Base-by-base conservation (phyloP, 1,284 basidiomycete genomes). In the Caloboletus inedulis region DNA sequence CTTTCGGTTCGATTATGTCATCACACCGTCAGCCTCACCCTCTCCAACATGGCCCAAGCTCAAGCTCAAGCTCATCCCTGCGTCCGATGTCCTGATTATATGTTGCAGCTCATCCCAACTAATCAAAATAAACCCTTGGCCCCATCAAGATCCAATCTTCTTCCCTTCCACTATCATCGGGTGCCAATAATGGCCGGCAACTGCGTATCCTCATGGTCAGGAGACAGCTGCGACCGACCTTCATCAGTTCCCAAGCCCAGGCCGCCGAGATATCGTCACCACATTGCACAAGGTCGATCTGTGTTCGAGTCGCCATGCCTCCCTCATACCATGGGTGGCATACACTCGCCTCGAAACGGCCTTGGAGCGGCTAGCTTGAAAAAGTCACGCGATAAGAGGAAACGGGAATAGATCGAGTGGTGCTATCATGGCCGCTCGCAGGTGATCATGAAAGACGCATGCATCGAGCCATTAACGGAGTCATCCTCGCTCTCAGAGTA, bases 381-480 rank as follows among this genome's bases (percentile, higher is more conserved):
- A 29, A 31, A 25, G 45, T 18, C 10, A 14, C 19, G 10, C 33
- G 49, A 52, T 52, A 40, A 52, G 49, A 33, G 6, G n/a, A 13
- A 23, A 25, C 49, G 49, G 35, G 35, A 52, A 51, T 52, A 25
- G 49, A 31, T 29, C 19, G 19, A n/a, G 33, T 23, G 19, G 19
- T 50, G 34, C n/a, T 37, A 51, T 51, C 52, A 27, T 35, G 23
- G n/a, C 43, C 23, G 5, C n/a, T 35, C 33, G 36, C 39, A 55
- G 53, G 29, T 51, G 30, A 51, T 51, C 51, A 52, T 52, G 50
- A 52, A 51, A 37, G 14, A 55, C 23, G 30, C 52, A 52, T 52
- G 54, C 30, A 51, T 56, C 35, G 25, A 53, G 18, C 19, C 18
- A 49, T 49, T 7, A 47, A 49, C 33, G 45, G 45, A 30, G 9